Evolutionary conservation across 2,329 filamentous ascomycete genomes (phyloP).

Genomic region (Cladophialophora bantiana): DNA sequence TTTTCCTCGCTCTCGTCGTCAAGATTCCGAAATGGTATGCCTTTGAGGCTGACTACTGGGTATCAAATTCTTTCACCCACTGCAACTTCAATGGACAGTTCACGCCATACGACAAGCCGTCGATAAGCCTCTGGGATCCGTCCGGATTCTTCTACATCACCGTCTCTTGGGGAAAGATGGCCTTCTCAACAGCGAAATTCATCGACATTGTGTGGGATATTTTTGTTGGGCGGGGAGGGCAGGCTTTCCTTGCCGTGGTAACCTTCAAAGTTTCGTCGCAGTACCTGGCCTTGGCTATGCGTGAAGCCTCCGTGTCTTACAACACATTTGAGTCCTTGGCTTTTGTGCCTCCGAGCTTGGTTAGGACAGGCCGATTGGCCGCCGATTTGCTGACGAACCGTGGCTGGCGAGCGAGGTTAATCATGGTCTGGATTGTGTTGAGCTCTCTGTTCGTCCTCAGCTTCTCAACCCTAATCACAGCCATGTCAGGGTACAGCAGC

Average conservation of each 20-base stretch:
- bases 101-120: conserved; percentile 23
- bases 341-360: conserved; percentile 43
- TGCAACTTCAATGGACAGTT: conserved; percentile 34
- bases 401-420: conserved; percentile 35
- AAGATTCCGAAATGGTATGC: conserved; percentile 23
- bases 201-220: conserved; percentile 49
- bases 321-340: conserved; percentile 45
- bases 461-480: conserved; percentile 46
- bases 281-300: conserved; percentile 45
- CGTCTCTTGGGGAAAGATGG: conserved; percentile 32
- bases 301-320: conserved; percentile 46
- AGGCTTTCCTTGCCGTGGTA: conserved; percentile 44
- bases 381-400: conserved; percentile 41
- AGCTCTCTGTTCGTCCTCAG: conserved; percentile 45
- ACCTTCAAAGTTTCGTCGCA: conserved; percentile 46
- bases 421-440: conserved; percentile 46
- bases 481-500: conserved; percentile 49
- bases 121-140: conserved; percentile 29
- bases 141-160: conserved; percentile 35
- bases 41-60: conserved; percentile 25
- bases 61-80: conserved; percentile 27
- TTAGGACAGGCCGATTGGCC: conserved; percentile 42
- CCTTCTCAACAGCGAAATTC: conserved; percentile 46
- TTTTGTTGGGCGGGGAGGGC: conserved; percentile 44
- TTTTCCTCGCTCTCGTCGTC: conserved; percentile 23